Base-by-base conservation (phyloP, 2,329 filamentous ascomycete species). In the Trichophaea hybrida region DNA sequence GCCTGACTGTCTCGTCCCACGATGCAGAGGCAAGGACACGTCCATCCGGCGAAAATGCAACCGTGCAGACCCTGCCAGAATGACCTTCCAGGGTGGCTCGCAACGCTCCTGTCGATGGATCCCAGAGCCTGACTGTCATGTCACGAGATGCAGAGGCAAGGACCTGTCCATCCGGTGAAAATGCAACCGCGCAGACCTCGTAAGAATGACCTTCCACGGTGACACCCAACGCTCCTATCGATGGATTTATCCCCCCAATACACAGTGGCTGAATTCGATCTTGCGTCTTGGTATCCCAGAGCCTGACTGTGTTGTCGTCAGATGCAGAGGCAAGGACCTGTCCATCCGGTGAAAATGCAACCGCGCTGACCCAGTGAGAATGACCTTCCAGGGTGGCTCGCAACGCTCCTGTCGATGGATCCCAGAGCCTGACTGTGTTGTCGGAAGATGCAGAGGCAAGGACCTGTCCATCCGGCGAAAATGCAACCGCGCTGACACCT, bases 231-330 rank as follows among this genome's bases (percentile, higher is more conserved):
- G 94, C 95, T 55, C 84, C 86, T 1, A 85, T 88, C 63, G 84
- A 78, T 70, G 95, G 86, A 69, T 94, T n/a, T n/a, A n/a, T n/a
- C n/a, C n/a, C 88, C 90, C 91, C 98, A 5, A 94, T 86, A 71
- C 95, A 96, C 52, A 97, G 74, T 0, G 93, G 97, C 1, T 88
- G 97, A 93, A 71, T 94, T 94, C 63, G 85, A 90, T 1, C 15
- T 32, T 48, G 34, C 32, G 48, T 58, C n/a, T 10, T 78, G 2
- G 85, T 85, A 66, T 83, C 86, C 90, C 90, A 97, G 32, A 96
- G 74, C 74, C 94, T 95, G 67, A 91, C 88, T 69, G 91, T 87
- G 71, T 97, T 97, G 72, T 98, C 93, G 75, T 91, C 97, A 3
- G 85, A 85, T 6, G 86, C 83, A 43, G n/a, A n/a, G n/a, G n/a